phyloP scores from a whole-genome alignment of 306 rosid species.

The Vicia villosa region DNA sequence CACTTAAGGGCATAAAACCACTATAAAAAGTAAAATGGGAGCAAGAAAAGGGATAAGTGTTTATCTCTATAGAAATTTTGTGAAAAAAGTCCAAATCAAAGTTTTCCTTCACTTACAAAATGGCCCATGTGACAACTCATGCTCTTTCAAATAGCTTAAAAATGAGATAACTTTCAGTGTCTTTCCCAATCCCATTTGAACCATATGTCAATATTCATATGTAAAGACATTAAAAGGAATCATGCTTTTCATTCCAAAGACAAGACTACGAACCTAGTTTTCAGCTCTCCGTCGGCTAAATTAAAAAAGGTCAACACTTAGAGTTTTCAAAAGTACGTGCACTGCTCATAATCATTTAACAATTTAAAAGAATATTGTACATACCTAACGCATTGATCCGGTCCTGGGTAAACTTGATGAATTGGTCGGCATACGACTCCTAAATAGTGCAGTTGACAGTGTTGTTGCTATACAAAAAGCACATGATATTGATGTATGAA shows the following conservation, averaged over 20 bases:
- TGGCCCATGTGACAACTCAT: constrained; percentile 63
- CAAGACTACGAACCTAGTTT: constrained; percentile 21
- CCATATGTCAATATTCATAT: constrained; percentile 49
- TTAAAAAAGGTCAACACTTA: neutral
- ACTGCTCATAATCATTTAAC: neutral
- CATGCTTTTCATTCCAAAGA: constrained; percentile 22
- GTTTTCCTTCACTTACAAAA: constrained; percentile 69
- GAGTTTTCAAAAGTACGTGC: constrained; percentile 15
- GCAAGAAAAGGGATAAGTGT: constrained; percentile 24
- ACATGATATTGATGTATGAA: too few relatives aligned
- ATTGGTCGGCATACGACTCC: too few relatives aligned
- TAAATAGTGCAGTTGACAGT: too few relatives aligned
- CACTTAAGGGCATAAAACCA: constrained; percentile 94
- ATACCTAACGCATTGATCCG: too few relatives aligned
- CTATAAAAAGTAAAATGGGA: constrained; percentile 48
- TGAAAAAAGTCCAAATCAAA: constrained; percentile 27
- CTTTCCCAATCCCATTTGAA: constrained; percentile 99
- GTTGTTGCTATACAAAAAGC: too few relatives aligned
- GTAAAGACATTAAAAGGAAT: constrained; percentile 32
- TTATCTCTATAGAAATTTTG: constrained; percentile 22
- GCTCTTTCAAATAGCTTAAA: constrained; percentile 75
- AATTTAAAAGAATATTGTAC: too few relatives aligned
- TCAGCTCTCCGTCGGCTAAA: constrained; percentile 31
- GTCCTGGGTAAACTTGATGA: too few relatives aligned
- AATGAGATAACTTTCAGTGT: constrained; percentile 89